These are phyloP conservation scores for Globisporangium ultimum DNA, from an alignment of 352 stramenopile genomes.

Conservation along the genomic window DNA sequence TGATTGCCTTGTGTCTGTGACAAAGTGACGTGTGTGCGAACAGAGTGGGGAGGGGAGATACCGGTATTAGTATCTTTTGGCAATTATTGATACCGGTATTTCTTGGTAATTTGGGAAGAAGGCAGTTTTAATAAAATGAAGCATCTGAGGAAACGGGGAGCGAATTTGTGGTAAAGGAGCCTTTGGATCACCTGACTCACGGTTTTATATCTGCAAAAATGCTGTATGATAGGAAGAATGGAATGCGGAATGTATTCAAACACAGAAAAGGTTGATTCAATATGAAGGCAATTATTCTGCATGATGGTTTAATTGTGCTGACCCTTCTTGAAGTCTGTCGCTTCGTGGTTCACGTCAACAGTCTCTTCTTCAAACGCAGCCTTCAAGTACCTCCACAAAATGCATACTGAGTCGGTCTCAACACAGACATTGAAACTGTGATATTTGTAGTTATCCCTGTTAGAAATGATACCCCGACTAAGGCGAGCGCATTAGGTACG, in stretches of 20 bases:
- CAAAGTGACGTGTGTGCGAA: background rate
- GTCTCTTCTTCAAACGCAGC: background rate
- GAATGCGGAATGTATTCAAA: no score
- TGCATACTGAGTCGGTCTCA: background rate
- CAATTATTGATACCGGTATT: background rate
- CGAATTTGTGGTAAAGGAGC: no score
- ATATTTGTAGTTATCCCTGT: no score
- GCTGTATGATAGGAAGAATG: no score
- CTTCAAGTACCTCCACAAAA: conserved; percentile 11
- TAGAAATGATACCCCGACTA: no score
- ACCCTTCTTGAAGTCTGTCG: background rate
- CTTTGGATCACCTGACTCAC: background rate
- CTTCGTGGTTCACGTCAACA: conserved; percentile 11
- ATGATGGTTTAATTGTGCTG: no score
- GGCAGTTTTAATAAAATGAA: no score
- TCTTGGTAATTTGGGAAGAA: no score
- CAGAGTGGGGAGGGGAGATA: background rate
- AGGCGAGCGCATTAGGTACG: no score
- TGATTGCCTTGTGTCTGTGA: conserved; percentile 2
- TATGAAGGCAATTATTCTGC: no score
- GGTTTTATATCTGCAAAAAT: background rate
- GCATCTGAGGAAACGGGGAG: no score
- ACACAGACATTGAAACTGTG: background rate
- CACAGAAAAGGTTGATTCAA: no score
- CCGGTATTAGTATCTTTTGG: background rate